phyloP scores from a whole-genome alignment of 2,329 filamentous ascomycete genomes.

The Dothiorella sarmentorum region DNA sequence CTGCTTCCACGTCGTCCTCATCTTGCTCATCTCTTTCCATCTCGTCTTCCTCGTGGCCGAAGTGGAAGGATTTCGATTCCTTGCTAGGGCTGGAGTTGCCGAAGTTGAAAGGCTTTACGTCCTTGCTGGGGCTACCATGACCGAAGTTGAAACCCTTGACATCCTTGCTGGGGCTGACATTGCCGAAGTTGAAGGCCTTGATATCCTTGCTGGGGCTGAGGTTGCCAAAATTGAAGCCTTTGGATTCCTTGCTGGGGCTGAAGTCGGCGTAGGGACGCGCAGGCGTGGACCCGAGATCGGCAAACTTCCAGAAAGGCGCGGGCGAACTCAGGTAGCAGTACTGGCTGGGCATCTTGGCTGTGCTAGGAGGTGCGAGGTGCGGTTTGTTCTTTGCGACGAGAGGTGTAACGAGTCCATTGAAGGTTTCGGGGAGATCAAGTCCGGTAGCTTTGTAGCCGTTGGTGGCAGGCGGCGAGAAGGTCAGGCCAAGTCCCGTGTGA shows the following conservation, averaged over 20 bases:
- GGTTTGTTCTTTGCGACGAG: constrained; percentile 71
- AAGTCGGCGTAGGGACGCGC: constrained; percentile 42
- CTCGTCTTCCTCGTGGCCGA: constrained; percentile 25
- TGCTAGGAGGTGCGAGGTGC: constrained; percentile 73
- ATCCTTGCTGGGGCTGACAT: constrained; percentile 36
- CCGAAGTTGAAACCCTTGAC: too few species aligned
- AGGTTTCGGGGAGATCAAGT: constrained; percentile 19
- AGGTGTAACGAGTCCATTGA: constrained; percentile 55
- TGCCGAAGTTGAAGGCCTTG: constrained; percentile 31
- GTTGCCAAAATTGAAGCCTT: constrained; percentile 26
- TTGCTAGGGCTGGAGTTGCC: too few species aligned
- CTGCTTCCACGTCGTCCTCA: constrained; percentile 27
- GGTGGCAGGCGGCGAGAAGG: constrained; percentile 11
- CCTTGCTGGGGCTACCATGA: too few species aligned
- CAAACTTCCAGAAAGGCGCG: constrained; percentile 85
- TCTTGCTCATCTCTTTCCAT: constrained; percentile 25
- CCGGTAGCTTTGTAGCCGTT: constrained; percentile 14
- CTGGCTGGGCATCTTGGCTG: constrained; percentile 75
- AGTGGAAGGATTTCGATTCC: constrained; percentile 31
- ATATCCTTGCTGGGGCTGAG: constrained; percentile 37
- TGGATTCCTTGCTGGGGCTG: constrained; percentile 36
- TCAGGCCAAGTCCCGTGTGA: constrained; percentile 8
- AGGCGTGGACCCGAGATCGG: constrained; percentile 72
- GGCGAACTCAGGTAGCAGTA: constrained; percentile 84
- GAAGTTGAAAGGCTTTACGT: constrained; percentile 19